phyloP scores from a whole-genome alignment of 2,329 filamentous ascomycete genomes.

The Clonostachys byssicola region DNA sequence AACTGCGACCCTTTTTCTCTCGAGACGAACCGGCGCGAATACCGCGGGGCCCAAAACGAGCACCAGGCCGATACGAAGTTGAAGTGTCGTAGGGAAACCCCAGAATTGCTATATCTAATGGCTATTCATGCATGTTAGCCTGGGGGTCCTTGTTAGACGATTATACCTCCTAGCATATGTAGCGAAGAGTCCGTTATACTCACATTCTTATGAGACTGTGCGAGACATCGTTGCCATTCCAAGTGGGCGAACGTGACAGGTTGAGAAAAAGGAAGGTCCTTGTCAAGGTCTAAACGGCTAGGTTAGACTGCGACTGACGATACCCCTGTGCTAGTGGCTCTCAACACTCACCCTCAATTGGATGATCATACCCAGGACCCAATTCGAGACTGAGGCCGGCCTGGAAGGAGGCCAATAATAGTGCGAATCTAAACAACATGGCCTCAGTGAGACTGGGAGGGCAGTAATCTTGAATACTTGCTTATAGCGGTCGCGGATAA shows the following conservation, averaged over 20 bases:
- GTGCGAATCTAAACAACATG: too few relatives aligned
- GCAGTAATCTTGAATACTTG: too few relatives aligned
- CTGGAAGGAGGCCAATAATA: background rate
- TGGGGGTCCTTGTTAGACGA: background rate
- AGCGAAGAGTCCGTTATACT: background rate
- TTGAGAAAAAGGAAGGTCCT: slow-evolving; percentile 4
- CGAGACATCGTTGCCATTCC: slow-evolving; percentile 3
- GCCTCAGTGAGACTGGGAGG: too few relatives aligned
- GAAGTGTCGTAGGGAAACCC: slow-evolving; percentile 3
- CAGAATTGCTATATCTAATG: slow-evolving; percentile 2
- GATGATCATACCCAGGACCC: background rate
- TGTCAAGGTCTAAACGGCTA: slow-evolving; percentile 1
- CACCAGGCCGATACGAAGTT: slow-evolving; percentile 28
- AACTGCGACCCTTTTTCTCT: slow-evolving; percentile 4
- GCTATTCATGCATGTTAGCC: background rate
- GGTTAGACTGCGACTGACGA: background rate
- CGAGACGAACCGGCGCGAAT: slow-evolving; percentile 66
- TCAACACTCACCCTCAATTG: background rate
- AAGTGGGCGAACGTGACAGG: slow-evolving; percentile 4
- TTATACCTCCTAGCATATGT: background rate
- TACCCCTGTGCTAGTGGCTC: too few relatives aligned
- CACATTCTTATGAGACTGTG: slow-evolving; percentile 2
- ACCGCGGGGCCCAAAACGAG: slow-evolving; percentile 76
- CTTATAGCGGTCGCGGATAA: too few relatives aligned
- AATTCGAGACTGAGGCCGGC: background rate